These are phyloP conservation scores for Mortierella sp. DNA, from an alignment of 371 early-diverging fungal species.

Conservation along the genomic window DNA sequence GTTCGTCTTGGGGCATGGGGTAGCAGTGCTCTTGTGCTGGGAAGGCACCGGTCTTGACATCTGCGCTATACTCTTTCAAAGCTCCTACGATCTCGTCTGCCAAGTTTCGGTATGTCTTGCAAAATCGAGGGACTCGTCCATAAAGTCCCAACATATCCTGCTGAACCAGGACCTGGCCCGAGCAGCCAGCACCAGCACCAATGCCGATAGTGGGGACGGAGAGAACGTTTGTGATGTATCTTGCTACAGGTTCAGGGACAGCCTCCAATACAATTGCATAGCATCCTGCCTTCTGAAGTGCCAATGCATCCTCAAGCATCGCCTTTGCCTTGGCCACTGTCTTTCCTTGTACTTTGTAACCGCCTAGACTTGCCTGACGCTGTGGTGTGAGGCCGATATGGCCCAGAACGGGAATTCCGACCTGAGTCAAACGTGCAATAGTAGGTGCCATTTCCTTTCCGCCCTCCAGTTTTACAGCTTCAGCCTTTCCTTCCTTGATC, in stretches of 20 bases:
- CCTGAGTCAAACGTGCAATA: conserved; percentile 77
- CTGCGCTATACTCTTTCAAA: conserved; percentile 76
- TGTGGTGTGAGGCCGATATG: conserved; percentile 98
- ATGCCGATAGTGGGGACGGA: conserved; percentile 96
- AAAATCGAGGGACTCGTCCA: conserved; percentile 74
- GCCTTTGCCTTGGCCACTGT: conserved; percentile 78
- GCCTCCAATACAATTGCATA: conserved; percentile 94
- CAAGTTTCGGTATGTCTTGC: conserved; percentile 88
- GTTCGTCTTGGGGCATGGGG: conserved; percentile 72
- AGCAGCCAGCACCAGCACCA: conserved; percentile 90
- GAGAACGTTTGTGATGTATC: conserved; percentile 80
- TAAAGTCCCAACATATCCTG: conserved; percentile 88
- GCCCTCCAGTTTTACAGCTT: conserved; percentile 97
- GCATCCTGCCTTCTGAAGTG: conserved; percentile 94
- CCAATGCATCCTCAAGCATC: conserved; percentile 88
- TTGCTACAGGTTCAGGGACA: conserved; percentile 90
- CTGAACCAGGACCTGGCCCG: conserved; percentile 95
- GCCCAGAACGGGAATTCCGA: conserved; percentile 93
- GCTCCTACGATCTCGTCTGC: conserved; percentile 79
- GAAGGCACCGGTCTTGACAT: conserved; percentile 83
- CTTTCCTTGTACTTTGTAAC: conserved; percentile 94
- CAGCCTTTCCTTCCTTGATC: conserved; percentile 90
- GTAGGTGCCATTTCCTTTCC: conserved; percentile 87
- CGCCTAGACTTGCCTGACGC: conserved; percentile 86
- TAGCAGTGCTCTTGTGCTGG: conserved; percentile 85